These are phyloP conservation scores for Aristolochia fimbriata DNA, from an alignment of 164 flowering plant species.

Conservation along the genomic window DNA sequence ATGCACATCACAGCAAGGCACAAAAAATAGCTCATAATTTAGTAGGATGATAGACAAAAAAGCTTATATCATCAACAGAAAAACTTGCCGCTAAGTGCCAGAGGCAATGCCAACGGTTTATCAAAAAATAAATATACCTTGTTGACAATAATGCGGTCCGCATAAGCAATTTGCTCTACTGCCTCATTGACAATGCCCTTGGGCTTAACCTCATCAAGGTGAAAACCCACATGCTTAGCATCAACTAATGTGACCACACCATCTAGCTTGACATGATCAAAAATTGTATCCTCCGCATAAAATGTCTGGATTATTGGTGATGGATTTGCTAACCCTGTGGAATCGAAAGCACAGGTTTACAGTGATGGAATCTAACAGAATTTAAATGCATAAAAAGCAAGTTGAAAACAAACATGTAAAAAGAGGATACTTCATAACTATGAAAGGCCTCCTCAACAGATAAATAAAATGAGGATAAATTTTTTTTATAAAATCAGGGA, in stretches of 20 bases:
- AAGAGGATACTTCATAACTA: too few species aligned
- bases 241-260: constrained; percentile 98
- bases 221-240: constrained; percentile 77
- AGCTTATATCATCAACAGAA: too few species aligned
- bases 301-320: constrained; percentile 97
- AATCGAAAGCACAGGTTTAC: constrained; percentile 1
- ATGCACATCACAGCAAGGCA: not conserved
- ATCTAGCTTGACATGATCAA: constrained; percentile 89
- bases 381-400: too few species aligned
- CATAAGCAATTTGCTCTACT: constrained; percentile 87
- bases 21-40: not conserved
- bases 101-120: not conserved
- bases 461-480: too few species aligned
- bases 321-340: constrained; percentile 90
- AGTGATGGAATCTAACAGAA: not conserved
- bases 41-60: too few species aligned
- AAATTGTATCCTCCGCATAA: constrained; percentile 85
- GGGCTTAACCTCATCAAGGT: constrained; percentile 84
- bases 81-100: not conserved
- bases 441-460: too few species aligned
- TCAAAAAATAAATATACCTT: constrained; percentile 39
- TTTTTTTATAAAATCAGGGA: too few species aligned
- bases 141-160: constrained; percentile 86
- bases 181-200: constrained; percentile 96
- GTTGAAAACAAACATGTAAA: too few species aligned